A percentile compares a stretch with the other conserved stretches of the same genome.
These are phyloP conservation scores for Oryza glumipatula DNA, from an alignment of 176 grass and related monocot species.

Conservation along the genomic window DNA sequence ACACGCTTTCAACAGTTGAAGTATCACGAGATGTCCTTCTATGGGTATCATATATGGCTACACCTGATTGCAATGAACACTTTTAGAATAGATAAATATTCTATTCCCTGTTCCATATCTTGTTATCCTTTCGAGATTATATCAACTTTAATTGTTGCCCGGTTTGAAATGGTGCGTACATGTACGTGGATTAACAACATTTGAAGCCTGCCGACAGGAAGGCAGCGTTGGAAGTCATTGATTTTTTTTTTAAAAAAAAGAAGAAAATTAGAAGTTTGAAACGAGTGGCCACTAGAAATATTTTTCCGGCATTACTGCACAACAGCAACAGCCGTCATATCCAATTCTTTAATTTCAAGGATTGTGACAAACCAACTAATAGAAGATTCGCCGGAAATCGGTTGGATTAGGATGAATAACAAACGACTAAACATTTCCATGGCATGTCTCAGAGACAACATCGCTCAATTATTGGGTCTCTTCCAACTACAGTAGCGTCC, in stretches of 20 bases:
- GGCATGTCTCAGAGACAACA: neutral
- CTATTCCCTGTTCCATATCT: neutral
- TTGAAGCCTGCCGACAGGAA: neutral
- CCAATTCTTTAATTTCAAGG: constrained; percentile 30
- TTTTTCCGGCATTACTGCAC: neutral
- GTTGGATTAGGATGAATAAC: constrained; percentile 35
- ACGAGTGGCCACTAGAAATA: neutral
- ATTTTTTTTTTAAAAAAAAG: neutral
- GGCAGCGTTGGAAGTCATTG: neutral
- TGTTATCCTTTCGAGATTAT: neutral
- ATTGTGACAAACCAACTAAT: constrained; percentile 54
- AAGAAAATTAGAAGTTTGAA: neutral
- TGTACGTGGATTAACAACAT: neutral
- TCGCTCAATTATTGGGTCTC: neutral
- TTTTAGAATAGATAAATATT: neutral
- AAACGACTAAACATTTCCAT: neutral
- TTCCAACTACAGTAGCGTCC: neutral
- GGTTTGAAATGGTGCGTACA: neutral
- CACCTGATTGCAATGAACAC: neutral
- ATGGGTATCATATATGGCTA: neutral
- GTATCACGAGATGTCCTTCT: neutral
- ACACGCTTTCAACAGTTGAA: neutral
- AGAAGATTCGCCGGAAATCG: constrained; percentile 37
- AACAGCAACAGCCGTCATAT: constrained; percentile 26
- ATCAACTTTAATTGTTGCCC: neutral